These are phyloP conservation scores for Sequoia sempervirens DNA, from an alignment of 75 land plant species.

Conservation along the genomic window DNA sequence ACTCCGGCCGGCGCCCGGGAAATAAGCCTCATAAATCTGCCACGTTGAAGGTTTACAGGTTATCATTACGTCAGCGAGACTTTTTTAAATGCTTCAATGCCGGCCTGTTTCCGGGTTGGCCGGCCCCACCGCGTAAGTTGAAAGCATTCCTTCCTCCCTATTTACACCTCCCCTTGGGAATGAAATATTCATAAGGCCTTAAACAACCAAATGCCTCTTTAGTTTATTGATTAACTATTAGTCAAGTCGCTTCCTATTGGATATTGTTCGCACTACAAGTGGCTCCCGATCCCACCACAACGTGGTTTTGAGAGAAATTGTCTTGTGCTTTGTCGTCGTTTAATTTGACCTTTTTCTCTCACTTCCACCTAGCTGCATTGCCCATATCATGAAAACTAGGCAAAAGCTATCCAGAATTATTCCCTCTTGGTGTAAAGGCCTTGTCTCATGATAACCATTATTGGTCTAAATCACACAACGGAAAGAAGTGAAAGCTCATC, in stretches of 20 bases:
- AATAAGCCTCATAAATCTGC: not conserved
- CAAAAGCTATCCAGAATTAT: not conserved
- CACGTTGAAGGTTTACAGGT: slow-evolving; percentile 1
- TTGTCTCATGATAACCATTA: not conserved
- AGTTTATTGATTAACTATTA: not conserved
- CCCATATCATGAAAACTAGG: not conserved
- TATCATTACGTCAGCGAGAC: not conserved
- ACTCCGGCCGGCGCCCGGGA: slow-evolving; percentile 10
- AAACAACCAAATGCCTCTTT: not conserved
- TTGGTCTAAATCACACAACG: not conserved
- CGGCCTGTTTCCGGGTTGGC: slow-evolving; percentile 10
- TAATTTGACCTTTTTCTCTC: not conserved
- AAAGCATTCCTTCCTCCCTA: not conserved
- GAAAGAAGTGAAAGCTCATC: not conserved
- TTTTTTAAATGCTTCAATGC: slow-evolving; percentile 13
- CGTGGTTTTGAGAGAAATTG: slow-evolving; percentile 7
- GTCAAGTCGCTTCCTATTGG: not conserved
- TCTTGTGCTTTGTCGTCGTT: slow-evolving; percentile 1
- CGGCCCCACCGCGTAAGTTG: slow-evolving; percentile 5
- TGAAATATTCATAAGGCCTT: not conserved
- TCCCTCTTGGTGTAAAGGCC: not conserved
- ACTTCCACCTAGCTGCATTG: not conserved
- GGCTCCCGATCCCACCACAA: not conserved
- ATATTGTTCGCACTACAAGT: not conserved
- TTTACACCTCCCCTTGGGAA: slow-evolving; percentile 1